A percentile compares a stretch with the other conserved stretches of the same genome.
These are phyloP conservation scores for Pythium phragmitis DNA, from an alignment of 352 stramenopile genomes.

Conservation along the genomic window DNA sequence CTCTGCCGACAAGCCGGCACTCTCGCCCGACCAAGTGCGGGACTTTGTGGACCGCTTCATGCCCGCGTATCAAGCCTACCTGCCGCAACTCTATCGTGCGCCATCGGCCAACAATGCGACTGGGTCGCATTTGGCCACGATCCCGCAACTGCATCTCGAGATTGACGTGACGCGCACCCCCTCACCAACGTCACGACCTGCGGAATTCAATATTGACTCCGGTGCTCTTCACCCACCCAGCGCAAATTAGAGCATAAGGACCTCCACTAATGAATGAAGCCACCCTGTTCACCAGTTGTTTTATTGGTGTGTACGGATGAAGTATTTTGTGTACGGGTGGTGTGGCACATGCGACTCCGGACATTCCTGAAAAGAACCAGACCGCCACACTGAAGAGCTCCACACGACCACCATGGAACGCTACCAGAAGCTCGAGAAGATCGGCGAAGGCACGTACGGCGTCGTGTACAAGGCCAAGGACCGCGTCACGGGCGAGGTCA, in stretches of 20 bases:
- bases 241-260: neutral
- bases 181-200: conserved; percentile 21
- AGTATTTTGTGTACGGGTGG: conserved; percentile 14
- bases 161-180: conserved; percentile 49
- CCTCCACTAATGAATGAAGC: conserved; percentile 17
- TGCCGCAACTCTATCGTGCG: conserved; percentile 51
- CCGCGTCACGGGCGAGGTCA: conserved; percentile 94
- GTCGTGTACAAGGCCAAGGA: conserved; percentile 99
- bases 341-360: conserved; percentile 20
- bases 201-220: conserved; percentile 58
- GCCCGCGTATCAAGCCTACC: conserved; percentile 76
- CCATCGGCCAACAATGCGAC: neutral
- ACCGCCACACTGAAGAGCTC: neutral
- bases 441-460: conserved; percentile 98
- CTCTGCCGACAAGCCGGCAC: conserved; percentile 51
- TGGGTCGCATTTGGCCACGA: conserved; percentile 22
- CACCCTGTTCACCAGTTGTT: conserved; percentile 9
- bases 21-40: conserved; percentile 61
- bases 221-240: conserved; percentile 18
- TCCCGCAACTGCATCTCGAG: conserved; percentile 60
- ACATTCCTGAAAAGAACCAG: conserved; percentile 18
- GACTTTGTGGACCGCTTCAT: conserved; percentile 90
- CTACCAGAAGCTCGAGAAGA: conserved; percentile 97
- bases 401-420: conserved; percentile 59
- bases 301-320: neutral